Base-by-base conservation (phyloP, 768 basidiomycete species). In the Hirschioporus abietinus region DNA sequence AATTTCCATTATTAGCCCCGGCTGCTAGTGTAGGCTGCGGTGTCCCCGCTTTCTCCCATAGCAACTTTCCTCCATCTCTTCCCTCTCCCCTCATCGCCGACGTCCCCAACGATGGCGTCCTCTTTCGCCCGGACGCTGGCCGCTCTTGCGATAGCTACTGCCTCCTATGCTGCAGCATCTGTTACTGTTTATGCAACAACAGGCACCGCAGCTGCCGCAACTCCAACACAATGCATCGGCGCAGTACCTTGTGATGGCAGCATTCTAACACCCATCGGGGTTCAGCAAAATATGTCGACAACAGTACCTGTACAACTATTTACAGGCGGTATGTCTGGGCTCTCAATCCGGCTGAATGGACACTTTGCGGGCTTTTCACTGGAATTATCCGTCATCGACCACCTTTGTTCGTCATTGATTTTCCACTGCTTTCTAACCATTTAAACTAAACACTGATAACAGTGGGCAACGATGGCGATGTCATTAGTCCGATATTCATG, bases 321-420 rank as follows among this genome's bases (percentile, higher is more conserved):
- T 30, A 71, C 65, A 0, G 72, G 67, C 59, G 69, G 35, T 12
- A 67, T 77, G 59, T 63, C 67, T 6, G 77, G 75, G 6, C 69
- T 86, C 42, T 81, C 81, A 1, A 81, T 82, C 63, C 73, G 74
- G 2, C 78, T 80, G 65, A 72, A 74, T n/a, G 88, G 86, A 23
- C 81, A 85, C 20, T 91, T 91, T 71, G 82, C 87, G 65, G 90
- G 89, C 3, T 91, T 92, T 72, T 90, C 88, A 2, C 82, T 93
- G 52, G 91, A 93, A 75, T 82, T 91, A 80, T 90, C 89, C 57
- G 86, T 92, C 8, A 81, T 86, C 7, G 84, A 83, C 66, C 85
- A 86, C 78, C 80, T 90, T 69, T 74, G 89, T 90, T 74, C 75
- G 86, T 84, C 63, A 18, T 20, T 18, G 15, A 10, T 35, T 58